A percentile compares a stretch with the other conserved stretches of the same genome.
These are phyloP conservation scores for Pythium pyrilobum DNA, from an alignment of 352 stramenopile species.

Conservation along the genomic window DNA sequence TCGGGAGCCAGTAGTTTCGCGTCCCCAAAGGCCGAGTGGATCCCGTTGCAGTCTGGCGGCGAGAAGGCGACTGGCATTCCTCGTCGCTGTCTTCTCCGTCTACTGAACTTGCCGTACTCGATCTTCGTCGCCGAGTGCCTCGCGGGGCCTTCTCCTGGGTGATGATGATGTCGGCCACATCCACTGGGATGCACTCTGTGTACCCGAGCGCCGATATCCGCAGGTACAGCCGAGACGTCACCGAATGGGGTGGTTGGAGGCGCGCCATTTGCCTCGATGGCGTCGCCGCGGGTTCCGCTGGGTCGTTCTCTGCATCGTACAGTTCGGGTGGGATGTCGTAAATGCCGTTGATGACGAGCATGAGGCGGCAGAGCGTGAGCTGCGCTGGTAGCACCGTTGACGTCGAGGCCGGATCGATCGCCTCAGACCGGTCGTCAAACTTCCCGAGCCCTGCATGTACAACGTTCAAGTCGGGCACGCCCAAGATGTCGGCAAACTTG, in stretches of 20 bases:
- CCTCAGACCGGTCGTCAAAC: constrained; percentile 38
- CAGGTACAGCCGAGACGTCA: constrained; percentile 52
- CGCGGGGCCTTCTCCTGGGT: constrained; percentile 40
- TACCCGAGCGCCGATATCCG: constrained; percentile 68
- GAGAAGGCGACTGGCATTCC: constrained; percentile 19
- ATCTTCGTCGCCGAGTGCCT: constrained; percentile 30
- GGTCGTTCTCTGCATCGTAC: constrained; percentile 53
- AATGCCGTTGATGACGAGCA: constrained; percentile 75
- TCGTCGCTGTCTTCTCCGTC: constrained; percentile 23
- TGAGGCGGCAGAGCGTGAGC: constrained; percentile 69
- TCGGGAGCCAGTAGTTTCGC: constrained; percentile 67
- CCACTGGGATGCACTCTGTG: constrained; percentile 69
- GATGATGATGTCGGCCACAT: constrained; percentile 44
- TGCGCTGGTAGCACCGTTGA: constrained; percentile 46
- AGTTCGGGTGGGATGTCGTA: constrained; percentile 79
- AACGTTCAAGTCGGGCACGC: constrained; percentile 30
- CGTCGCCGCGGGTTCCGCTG: background rate
- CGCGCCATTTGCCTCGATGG: background rate
- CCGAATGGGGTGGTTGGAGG: background rate
- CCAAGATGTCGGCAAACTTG: constrained; percentile 50
- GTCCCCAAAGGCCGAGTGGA: background rate
- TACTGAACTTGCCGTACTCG: constrained; percentile 21
- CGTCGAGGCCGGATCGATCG: constrained; percentile 39
- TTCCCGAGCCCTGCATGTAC: constrained; percentile 38
- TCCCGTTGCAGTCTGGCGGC: constrained; percentile 8